Evolutionary conservation across 495 filamentous ascomycete genomes (phyloP).

Genomic region (Friedmanniomyces endolithicus): DNA sequence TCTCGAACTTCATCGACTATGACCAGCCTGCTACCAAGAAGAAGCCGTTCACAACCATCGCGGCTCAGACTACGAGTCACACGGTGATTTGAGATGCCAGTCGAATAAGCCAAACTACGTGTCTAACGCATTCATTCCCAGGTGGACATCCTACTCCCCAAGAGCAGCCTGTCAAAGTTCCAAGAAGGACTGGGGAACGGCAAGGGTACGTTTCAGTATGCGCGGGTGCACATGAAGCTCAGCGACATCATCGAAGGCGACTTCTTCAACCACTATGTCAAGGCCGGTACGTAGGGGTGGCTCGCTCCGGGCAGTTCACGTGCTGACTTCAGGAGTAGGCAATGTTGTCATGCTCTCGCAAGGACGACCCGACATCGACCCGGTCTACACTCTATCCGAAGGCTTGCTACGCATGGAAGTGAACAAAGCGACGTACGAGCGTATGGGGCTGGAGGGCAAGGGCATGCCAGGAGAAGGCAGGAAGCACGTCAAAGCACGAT

Average conservation of each 20-base stretch:
- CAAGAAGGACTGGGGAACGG: constrained; percentile 37
- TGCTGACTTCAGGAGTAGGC: constrained; percentile 37
- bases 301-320: neutral
- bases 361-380: constrained; percentile 66
- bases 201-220: constrained; percentile 41
- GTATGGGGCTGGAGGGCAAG: constrained; percentile 68
- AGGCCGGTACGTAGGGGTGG: constrained; percentile 47
- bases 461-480: constrained; percentile 46
- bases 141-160: constrained; percentile 65
- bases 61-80: constrained; percentile 60
- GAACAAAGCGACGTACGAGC: constrained; percentile 73
- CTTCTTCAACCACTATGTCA: constrained; percentile 82
- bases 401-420: constrained; percentile 69
- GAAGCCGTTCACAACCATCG: constrained; percentile 59
- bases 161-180: constrained; percentile 48
- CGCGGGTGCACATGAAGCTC: constrained; percentile 62
- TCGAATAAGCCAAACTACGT: no score
- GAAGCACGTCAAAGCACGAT: constrained; percentile 50
- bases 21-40: constrained; percentile 59
- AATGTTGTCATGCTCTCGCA: constrained; percentile 86
- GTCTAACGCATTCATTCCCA: no score
- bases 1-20: constrained; percentile 53
- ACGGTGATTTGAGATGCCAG: no score
- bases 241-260: constrained; percentile 56
- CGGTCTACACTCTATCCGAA: constrained; percentile 59